These are phyloP conservation scores for Russula olivacea DNA, from an alignment of 768 basidiomycete genomes.

Conservation along the genomic window DNA sequence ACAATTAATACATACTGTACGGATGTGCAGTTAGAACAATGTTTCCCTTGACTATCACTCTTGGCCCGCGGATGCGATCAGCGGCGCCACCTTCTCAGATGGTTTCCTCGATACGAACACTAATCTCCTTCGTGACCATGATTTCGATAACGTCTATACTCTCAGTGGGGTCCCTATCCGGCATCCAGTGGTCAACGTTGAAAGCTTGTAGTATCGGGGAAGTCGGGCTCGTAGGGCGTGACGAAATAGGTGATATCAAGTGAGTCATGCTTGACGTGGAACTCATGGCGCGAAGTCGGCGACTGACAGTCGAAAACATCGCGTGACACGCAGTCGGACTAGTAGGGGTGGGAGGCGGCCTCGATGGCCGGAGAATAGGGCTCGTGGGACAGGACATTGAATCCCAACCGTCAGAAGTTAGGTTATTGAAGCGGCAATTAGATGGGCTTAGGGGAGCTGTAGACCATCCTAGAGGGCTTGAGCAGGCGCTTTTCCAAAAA, in stretches of 20 bases:
- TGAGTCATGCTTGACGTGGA: not conserved
- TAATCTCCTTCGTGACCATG: conserved; percentile 14
- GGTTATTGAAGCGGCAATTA: not conserved
- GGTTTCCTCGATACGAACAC: not conserved
- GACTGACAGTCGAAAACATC: conserved; percentile 3
- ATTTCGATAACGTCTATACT: conserved; percentile 18
- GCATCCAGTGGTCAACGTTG: conserved; percentile 3
- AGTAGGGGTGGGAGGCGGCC: not conserved
- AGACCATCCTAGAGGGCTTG: not conserved
- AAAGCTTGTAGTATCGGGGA: conserved; percentile 13
- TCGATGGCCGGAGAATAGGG: conserved; percentile 8
- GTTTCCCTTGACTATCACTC: not conserved
- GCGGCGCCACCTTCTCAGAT: not conserved
- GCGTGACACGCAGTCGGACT: conserved; percentile 10
- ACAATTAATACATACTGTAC: not conserved
- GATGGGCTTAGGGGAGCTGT: not conserved
- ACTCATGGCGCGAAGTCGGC: conserved; percentile 11
- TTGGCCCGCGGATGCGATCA: not conserved
- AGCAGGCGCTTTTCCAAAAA: conserved; percentile 6
- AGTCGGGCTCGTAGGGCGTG: conserved; percentile 12
- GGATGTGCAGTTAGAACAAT: no score
- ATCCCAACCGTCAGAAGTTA: not conserved
- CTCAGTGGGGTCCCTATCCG: conserved; percentile 15
- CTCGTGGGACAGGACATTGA: conserved; percentile 20
- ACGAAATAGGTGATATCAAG: not conserved